Base-by-base conservation (phyloP, 2,329 filamentous ascomycete species). In the Verticillium klebahnii region DNA sequence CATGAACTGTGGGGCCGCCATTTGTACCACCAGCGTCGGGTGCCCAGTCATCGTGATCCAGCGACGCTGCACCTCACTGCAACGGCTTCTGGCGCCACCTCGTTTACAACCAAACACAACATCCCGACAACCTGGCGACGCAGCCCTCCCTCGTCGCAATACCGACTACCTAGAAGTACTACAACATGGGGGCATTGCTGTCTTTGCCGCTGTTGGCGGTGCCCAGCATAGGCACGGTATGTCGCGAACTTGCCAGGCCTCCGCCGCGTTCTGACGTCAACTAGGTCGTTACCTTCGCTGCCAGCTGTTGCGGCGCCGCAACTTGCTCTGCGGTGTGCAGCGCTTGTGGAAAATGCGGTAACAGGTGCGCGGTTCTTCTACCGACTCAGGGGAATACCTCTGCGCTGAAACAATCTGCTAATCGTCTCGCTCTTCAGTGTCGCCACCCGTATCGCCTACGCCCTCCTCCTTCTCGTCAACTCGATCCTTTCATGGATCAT, bases 401-500 rank as follows among this genome's bases (percentile, higher is more conserved):
- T 25, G n/a, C 11, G 19, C 8, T 12, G n/a, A 19, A 11, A 17
- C 14, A 2, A n/a, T 7, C 45, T 61, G 39, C 63, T 63, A 61
- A 63, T 36, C 55, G 69, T 67, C 59, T 45, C 50, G 19, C 37
- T 54, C 29, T 15, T 37, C 68, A 96, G 93, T 78, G 93, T 98
- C 79, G 93, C 93, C 61, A 99, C 95, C 68, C 92, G 95, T 81
- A 96, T 98, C 79, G 94, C 91, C 72, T 97, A 97, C 75, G 93
- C 95, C 66, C 86, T 98, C 71, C 89, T 99, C 65, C 90, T 99
- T 61, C 88, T 99, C 67, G 79, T 98, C 77, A 99, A 99, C 83
- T 97, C 94, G 63, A 97, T 98, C 67, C 75, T 98, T 59, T 94
- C 95, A 39, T 99, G 95, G 95, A 92, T 99, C 69, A 97, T 98